Evolutionary conservation across 2,329 filamentous ascomycete genomes (phyloP), one percentile per base, ranked within the genome.

Genomic region (Tolypocladium pustulatum): DNA sequence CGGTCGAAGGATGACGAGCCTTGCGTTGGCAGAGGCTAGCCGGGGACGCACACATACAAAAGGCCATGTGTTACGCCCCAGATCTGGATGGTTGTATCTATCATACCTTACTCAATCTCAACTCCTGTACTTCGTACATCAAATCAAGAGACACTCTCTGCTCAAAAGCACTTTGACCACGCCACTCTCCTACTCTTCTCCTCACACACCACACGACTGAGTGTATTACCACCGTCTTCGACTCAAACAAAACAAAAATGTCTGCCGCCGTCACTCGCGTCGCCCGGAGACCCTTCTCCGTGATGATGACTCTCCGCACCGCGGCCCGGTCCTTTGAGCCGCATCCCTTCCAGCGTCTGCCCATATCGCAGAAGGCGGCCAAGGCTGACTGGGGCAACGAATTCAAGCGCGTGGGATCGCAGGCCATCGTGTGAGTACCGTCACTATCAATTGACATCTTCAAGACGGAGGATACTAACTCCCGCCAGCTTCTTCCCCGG

Each of bases 311-410:
- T n/a, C 65, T 73, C 64, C 70, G 72, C 58, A 66, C 64, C 40
- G 67, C 67, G 40, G 68, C 66, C 41, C 70, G 71, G 57, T 63
- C 67, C 38, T 67, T 72, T 63, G 72, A 74, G 61, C 51, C 71
- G 58, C 72, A 74, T 57, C 70, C 71, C 57, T 73, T 73, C 54
- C 67, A 72, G 63, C 68, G 72, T 54, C 61, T 71, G 17, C 64
- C 71, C 51, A 56, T 62, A 20, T 62, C 64, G 27, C 67, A 68
- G 56, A 63, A 64, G 59, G 54, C 67, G 15, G 68, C 68, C n/a
- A 60, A 58, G 37, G 65, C 65, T 49, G 69, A 74, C 60, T 75
- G 72, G 63, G 65, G 61, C 46, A 66, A 62, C 57, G 65, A 73
- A 60, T 59, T 66, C 53, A 71, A 69, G 65, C 67, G 69, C 38